Base-by-base conservation (phyloP, 805 yeast species). In the Saturnispora dispora region DNA sequence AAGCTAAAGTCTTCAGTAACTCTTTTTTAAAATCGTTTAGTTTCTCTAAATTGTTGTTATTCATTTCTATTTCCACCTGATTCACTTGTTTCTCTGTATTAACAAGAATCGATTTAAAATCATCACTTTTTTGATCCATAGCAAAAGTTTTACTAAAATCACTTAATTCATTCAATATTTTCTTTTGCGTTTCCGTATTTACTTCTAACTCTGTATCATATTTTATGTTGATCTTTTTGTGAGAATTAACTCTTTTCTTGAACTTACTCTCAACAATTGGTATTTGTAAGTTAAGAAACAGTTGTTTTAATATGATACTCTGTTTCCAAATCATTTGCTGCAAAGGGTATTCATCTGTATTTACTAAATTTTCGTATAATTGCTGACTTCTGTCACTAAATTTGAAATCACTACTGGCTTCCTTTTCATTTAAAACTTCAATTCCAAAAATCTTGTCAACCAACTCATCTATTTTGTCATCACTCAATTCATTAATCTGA, bases 281-380 rank as follows among this genome's bases (percentile, higher is more conserved):
- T 2, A 88, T 75, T 1, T 90, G 89, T 43, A 88, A 68, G 28
- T 81, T 76, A 18, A 82, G 70, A 32, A 85, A 70, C 32, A 88
- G 65, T 57, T 78, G 79, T 57, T 84, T 77, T 47, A 89, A 76
- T 23, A 85, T 74, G 18, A 80, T 71, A 61, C 86, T 82, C 50
- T 74, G 74, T 42, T 75, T 76, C 95, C 95, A 88, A 53, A 81
- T 82, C 17, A 82, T 74, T 1, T 83, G 85, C 28, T 73, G 74
- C 33, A 79, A 63, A 46, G 73, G 72, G 0, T 81, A 79, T 15
- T 66, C 63, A 20, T 62, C 63, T 42, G 63, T 63, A 2, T 58
- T 51, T 4, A 37, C 25, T 17, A 67, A 52, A 39, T 64, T 55
- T 10, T 55, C 48, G 47, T 58, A 62, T 7, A 66, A 55, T 15